Percentiles rank a stretch among this genome's conserved stretches.
These are phyloP conservation scores for Hypomyces perniciosus DNA, from an alignment of 2,329 filamentous ascomycete genomes.

Conservation along the genomic window DNA sequence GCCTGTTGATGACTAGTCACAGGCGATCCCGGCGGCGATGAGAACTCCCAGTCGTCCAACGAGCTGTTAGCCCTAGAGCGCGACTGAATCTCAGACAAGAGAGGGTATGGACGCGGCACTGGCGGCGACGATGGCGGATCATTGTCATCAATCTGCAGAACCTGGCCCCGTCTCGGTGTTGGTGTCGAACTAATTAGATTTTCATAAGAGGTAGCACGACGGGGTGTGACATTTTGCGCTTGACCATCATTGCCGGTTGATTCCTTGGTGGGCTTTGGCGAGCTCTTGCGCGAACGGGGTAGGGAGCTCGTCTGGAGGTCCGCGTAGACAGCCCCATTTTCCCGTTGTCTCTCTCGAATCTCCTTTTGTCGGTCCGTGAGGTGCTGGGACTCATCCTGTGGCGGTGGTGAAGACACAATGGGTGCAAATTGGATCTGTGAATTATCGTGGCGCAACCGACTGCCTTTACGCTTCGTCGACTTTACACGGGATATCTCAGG, in stretches of 20 bases:
- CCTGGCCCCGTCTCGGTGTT: slow-evolving; percentile 51
- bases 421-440: slow-evolving; percentile 74
- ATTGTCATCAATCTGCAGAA: slow-evolving; percentile 41
- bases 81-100: slow-evolving; percentile 47
- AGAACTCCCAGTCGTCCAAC: slow-evolving; percentile 47
- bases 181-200: slow-evolving; percentile 55
- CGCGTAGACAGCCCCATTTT: slow-evolving; percentile 61
- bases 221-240: slow-evolving; percentile 40
- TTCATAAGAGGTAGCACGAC: slow-evolving; percentile 37
- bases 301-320: slow-evolving; percentile 53
- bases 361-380: slow-evolving; percentile 77
- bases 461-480: slow-evolving; percentile 26
- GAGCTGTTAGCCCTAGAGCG: slow-evolving; percentile 33
- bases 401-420: slow-evolving; percentile 51
- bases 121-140: slow-evolving; percentile 56
- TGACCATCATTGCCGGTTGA: slow-evolving; percentile 13
- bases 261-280: slow-evolving; percentile 14
- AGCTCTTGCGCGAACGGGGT: slow-evolving; percentile 16
- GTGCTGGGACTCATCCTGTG: slow-evolving; percentile 58
- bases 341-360: slow-evolving; percentile 65
- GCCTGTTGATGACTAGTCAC: slow-evolving; percentile 24
- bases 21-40: slow-evolving; percentile 52
- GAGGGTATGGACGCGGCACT: slow-evolving; percentile 46
- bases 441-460: slow-evolving; percentile 66
- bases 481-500: slow-evolving; percentile 21